Percentiles rank a stretch among this genome's conserved stretches.
phyloP scores from a whole-genome alignment of 2,329 filamentous ascomycete species.

The Nemania serpens region DNA sequence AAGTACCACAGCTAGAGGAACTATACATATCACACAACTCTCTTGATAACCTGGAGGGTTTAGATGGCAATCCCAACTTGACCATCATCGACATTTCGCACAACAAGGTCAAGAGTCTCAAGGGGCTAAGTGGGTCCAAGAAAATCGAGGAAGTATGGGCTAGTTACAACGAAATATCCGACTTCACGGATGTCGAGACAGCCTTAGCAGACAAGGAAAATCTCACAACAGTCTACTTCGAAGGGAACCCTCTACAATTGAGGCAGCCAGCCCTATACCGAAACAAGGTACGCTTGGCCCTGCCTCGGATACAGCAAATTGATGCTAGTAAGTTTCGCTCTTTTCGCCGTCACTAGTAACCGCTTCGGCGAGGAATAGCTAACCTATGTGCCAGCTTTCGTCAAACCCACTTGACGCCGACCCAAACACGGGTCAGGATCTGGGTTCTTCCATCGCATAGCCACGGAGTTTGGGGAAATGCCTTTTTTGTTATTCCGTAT shows the following conservation, averaged over 20 bases:
- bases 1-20: slow-evolving; percentile 80
- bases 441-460: slow-evolving; percentile 35
- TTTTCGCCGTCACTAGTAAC: background rate
- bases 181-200: slow-evolving; percentile 82
- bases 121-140: slow-evolving; percentile 69
- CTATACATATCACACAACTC: slow-evolving; percentile 95
- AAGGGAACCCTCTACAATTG: slow-evolving; percentile 88
- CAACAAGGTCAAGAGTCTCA: slow-evolving; percentile 78
- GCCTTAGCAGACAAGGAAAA: slow-evolving; percentile 78
- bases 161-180: slow-evolving; percentile 79
- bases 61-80: slow-evolving; percentile 70
- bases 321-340: slow-evolving; percentile 81
- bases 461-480: slow-evolving; percentile 38
- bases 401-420: slow-evolving; percentile 32
- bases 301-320: slow-evolving; percentile 90
- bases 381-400: slow-evolving; percentile 27
- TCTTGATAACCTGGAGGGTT: slow-evolving; percentile 75
- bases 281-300: slow-evolving; percentile 86
- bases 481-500: slow-evolving; percentile 5
- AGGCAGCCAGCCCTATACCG: slow-evolving; percentile 82
- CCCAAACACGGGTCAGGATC: background rate
- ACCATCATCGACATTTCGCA: slow-evolving; percentile 86
- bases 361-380: background rate
- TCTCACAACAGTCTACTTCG: slow-evolving; percentile 91
- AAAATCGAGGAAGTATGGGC: slow-evolving; percentile 93